Conservation (phyloP, 169 alveolate species). For the Plasmodium relictum region DNA sequence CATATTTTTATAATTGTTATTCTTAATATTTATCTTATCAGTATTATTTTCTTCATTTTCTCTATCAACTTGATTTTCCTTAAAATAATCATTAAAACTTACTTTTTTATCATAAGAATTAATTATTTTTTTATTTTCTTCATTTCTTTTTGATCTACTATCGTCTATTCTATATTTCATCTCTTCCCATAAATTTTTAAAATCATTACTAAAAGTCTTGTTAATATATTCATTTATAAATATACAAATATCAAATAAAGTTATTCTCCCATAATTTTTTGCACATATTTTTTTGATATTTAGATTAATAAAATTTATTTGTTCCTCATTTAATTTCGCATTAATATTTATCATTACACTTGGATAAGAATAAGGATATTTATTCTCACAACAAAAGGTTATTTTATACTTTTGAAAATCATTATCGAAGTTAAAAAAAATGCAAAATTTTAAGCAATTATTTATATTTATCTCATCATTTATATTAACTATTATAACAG, state of each 20-base stretch:
- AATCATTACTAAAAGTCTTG: constrained; percentile 11
- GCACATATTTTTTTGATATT: constrained; percentile 54
- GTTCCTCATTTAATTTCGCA: constrained; percentile 28
- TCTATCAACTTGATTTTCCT: neutral
- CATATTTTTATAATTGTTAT: neutral
- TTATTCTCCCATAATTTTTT: constrained; percentile 68
- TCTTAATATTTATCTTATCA: neutral
- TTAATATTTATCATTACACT: constrained; percentile 24
- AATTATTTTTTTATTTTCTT: neutral
- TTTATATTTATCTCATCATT: constrained; percentile 50
- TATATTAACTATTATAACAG: constrained; percentile 25
- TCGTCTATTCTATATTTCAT: constrained; percentile 53
- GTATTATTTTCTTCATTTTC: neutral
- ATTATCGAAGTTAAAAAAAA: constrained; percentile 40
- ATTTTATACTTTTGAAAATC: constrained; percentile 44
- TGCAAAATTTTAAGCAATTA: constrained; percentile 21
- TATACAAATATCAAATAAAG: constrained; percentile 49
- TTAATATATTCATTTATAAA: constrained; percentile 38
- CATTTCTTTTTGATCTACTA: neutral
- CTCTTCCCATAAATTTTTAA: constrained; percentile 66
- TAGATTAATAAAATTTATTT: constrained; percentile 10
- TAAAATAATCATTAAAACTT: neutral
- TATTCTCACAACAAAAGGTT: constrained; percentile 30
- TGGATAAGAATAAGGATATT: constrained; percentile 56
- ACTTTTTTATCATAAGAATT: neutral